Base-by-base conservation (phyloP, 176 grass and related monocot genomes). In the Melocanna baccifera region DNA sequence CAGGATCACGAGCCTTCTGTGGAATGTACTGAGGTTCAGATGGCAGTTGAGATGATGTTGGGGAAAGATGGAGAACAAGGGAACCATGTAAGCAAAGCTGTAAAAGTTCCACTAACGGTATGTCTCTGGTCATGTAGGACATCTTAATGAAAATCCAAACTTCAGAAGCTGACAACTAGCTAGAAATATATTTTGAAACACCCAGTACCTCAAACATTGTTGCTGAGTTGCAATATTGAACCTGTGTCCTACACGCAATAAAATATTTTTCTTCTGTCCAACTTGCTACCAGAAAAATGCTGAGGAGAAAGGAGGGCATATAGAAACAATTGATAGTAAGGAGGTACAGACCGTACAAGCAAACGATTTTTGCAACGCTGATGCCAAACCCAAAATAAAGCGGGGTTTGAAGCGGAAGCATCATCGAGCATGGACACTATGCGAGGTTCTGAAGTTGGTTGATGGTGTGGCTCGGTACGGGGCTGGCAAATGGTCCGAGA, bases 401-500 rank as follows among this genome's bases (percentile, higher is more conserved):
- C 50, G 32, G 51, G 71, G 67, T 76, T 62, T 67, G 29, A 96
- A 89, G 13, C 91, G 97, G 84, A 99, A 96, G 90, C 97, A 99
- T 69, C 97, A 99, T 67, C 86, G 91, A 71, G 97, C 97, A 66
- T 99, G 97, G 97, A 96, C 97, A 51, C 80, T 99, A 9, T 88
- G 75, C 11, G 97, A 99, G 92, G 93, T 99, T 84, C 61, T 86
- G 73, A 99, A 94, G 67, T 71, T 99, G 86, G 97, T 99, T 56
- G 93, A 99, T 70, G 97, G 97, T 30, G 97, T 99, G 34, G 89
- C 97, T n/a, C 84, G 69, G 67, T 94, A 79, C 55, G 97, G 97
- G 55, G 82, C 90, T 85, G 97, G 97, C 42, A 99, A 94, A 77
- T 99, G 97, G 97, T 96, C 97, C 68, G 93, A 99, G 90, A 99